Evolutionary conservation across 1,284 basidiomycete genomes (phyloP), one percentile per base, ranked within the genome.

Genomic region (Phylloporus sp.): DNA sequence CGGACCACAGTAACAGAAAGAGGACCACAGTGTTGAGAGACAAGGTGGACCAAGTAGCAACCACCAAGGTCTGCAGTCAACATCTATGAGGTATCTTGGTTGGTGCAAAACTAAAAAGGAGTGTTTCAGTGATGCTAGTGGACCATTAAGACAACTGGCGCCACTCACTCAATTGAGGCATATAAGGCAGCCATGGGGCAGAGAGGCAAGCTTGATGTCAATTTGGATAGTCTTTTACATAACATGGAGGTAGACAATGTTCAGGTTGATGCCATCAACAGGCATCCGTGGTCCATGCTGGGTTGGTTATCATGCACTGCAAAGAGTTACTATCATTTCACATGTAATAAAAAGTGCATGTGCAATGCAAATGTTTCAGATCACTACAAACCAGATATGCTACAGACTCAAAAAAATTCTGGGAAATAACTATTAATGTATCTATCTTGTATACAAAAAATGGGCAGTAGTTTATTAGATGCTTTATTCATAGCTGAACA

Each of bases 1-100:
- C 92, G 73, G 72, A 97, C 94, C 93, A 91, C 42, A 94, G 81
- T 26, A 93, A 76, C 58, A 97, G 83, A 80, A 95, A 98, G 51
- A 88, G 54, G 67, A 87, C 34, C 32, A 11, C 22, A 24, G 18
- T 8, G 2, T 47, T 49, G 5, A 60, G 31, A 86, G 20, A 90
- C 76, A 56, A 84, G 17, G 92, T 84, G 20, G 93, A 93, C 95
- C 94, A 98, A 58, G 90, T 72, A 17, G 96, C 91, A 47, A 99
- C 96, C 1, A 87, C 91, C 60, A 94, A 81, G 62, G 92, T 96
- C 80, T 97, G 94, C 61, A 96, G 76, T 69, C 95, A 84, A 65
- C 95, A 84, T 74, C 88, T 88, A 62, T 87, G 82, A n/a, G 93
- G 93, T 67, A 95, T 87, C 71, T 84, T 83, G 18, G 88, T 82